Conservation (phyloP, 2,329 filamentous ascomycete species). For the Neofusicoccum umdonicola region DNA sequence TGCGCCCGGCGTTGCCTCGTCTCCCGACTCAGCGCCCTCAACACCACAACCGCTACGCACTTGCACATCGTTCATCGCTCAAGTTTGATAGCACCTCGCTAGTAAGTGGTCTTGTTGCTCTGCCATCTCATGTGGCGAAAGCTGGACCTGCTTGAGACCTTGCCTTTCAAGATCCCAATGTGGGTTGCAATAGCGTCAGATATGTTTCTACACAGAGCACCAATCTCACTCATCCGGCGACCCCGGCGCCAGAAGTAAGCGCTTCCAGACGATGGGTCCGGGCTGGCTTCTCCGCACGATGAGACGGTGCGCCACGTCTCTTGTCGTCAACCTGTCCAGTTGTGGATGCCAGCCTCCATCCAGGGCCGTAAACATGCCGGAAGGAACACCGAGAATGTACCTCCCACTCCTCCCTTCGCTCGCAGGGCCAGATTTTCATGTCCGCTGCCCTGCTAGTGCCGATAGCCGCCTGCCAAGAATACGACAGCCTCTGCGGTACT, state of each 20-base stretch:
- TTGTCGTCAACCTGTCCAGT: neutral
- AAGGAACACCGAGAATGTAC: neutral
- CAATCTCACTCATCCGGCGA: no score
- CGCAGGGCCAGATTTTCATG: no score
- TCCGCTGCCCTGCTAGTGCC: neutral
- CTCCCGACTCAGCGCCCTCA: neutral
- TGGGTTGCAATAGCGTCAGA: no score
- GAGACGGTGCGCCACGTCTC: no score
- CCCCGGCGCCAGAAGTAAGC: no score
- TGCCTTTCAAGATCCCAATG: no score
- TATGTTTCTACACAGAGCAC: neutral
- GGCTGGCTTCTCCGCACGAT: no score
- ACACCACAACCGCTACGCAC: neutral
- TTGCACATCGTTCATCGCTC: neutral
- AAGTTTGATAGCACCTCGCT: no score
- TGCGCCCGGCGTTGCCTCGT: neutral
- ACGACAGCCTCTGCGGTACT: neutral
- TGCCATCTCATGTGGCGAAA: neutral
- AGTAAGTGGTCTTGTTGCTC: neutral
- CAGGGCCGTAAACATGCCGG: neutral
- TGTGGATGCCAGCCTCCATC: neutral
- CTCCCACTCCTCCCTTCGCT: neutral
- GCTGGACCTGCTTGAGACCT: no score
- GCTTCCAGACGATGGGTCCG: no score
- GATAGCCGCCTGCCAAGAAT: neutral